These are phyloP conservation scores for Penicillium psychrofluorescens DNA, from an alignment of 495 filamentous ascomycete species.

Conservation along the genomic window DNA sequence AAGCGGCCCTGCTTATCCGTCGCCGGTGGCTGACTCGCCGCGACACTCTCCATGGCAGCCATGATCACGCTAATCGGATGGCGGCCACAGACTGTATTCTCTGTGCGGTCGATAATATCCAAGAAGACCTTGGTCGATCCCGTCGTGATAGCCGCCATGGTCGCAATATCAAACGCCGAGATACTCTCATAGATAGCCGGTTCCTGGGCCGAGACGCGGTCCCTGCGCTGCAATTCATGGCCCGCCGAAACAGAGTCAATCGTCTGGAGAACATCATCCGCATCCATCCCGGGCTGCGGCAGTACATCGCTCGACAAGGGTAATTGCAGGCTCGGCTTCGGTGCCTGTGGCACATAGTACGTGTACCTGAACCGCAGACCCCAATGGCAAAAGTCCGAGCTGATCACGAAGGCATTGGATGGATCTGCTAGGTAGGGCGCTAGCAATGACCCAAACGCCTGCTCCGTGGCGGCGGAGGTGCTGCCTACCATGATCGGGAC, in stretches of 20 bases:
- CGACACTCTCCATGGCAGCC: constrained; percentile 68
- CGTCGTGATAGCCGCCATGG: constrained; percentile 75
- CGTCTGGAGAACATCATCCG: constrained; percentile 14
- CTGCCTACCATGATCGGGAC: constrained; percentile 87
- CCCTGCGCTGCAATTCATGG: constrained; percentile 28
- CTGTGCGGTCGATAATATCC: constrained; percentile 58
- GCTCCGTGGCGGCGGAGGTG: constrained; percentile 58
- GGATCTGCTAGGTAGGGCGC: constrained; percentile 73
- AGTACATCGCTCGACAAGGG: constrained; percentile 33
- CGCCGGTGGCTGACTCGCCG: constrained; percentile 5
- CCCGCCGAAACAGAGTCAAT: constrained; percentile 29
- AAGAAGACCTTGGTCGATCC: constrained; percentile 65
- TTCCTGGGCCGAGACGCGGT: constrained; percentile 25
- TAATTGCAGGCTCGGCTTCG: constrained; percentile 30
- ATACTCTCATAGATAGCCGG: constrained; percentile 82
- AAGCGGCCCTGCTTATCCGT: constrained; percentile 53
- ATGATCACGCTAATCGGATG: constrained; percentile 95
- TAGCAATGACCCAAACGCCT: constrained; percentile 61
- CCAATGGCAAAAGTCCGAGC: constrained; percentile 98
- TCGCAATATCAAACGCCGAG: constrained; percentile 65
- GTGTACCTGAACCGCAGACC: constrained; percentile 81
- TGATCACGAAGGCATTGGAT: constrained; percentile 75
- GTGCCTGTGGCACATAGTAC: constrained; percentile 57
- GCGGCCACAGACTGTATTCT: constrained; percentile 90
- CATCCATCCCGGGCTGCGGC: constrained; percentile 30